phyloP scores from a whole-genome alignment of 2,329 filamentous ascomycete species.

The Ascochyta viciae-villosae region DNA sequence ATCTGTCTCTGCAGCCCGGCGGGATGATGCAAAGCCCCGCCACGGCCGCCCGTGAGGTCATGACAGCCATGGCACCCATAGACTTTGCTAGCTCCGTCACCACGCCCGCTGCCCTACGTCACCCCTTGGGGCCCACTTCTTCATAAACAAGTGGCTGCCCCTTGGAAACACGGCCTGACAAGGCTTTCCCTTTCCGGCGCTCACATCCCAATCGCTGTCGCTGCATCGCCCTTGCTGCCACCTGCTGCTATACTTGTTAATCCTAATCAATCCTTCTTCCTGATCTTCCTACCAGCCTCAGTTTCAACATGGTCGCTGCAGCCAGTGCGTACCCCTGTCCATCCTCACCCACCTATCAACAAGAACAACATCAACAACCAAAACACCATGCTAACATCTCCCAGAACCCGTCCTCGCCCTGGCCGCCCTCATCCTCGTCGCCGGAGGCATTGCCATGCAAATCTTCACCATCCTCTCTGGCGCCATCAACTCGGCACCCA shows the following conservation, averaged over 20 bases:
- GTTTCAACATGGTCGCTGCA: conserved; percentile 17
- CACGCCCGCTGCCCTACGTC: conserved; percentile 10
- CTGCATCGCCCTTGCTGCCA: not conserved
- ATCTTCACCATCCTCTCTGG: conserved; percentile 72
- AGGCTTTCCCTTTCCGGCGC: conserved; percentile 10
- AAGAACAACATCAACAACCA: not conserved
- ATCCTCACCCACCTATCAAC: not conserved
- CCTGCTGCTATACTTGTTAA: not conserved
- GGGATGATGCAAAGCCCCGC: conserved; percentile 18
- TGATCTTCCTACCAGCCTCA: not conserved
- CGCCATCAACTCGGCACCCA: conserved; percentile 60
- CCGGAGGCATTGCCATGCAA: conserved; percentile 67
- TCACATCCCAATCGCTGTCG: conserved; percentile 10
- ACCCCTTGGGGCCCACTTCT: conserved; percentile 1
- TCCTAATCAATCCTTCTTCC: conserved; percentile 5
- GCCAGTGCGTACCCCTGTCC: conserved; percentile 27
- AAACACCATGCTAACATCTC: not conserved
- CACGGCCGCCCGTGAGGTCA: conserved; percentile 1
- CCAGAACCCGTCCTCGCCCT: conserved; percentile 64
- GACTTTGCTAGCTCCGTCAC: not conserved
- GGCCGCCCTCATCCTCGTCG: conserved; percentile 67
- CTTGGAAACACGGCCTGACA: not conserved
- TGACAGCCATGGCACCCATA: not conserved
- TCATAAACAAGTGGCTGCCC: conserved; percentile 18
- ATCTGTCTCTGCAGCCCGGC: conserved; percentile 3